Evolutionary conservation across 176 grass and related monocot genomes (phyloP), one percentile per base, ranked within the genome.

Genomic region (Hsuehochloa calcarea): DNA sequence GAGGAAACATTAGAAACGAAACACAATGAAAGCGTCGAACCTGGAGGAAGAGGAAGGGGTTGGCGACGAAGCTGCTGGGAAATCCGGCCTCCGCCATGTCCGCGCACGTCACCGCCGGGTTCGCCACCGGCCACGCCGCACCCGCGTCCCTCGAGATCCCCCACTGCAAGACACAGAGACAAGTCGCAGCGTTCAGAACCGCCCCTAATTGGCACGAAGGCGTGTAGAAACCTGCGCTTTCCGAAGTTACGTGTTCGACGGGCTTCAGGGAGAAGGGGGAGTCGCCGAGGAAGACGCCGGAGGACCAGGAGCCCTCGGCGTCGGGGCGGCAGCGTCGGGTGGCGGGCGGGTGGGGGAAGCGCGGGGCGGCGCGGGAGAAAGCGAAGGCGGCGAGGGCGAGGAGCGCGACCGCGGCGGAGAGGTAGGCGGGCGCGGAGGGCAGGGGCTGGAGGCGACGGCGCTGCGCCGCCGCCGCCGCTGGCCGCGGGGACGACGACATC

Each of bases 41-140:
- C 96, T 95, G 93, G 47, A 93, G 62, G 65, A 93, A 95, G 59
- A 98, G 87, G 86, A 98, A 98, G 3, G 96, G 96, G 74, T 91
- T 94, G 17, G 91, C 91, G 55, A 98, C 93, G 46, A 98, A 98
- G 59, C 89, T 98, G 89, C 93, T 92, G 27, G 89, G 86, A 45
- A 84, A 88, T 13, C 89, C 93, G 25, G 80, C 71, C 27, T 85
- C 77, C 65, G 31, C 85, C 40, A 93, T 80, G 17, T 90, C 89
- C 29, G 85, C 88, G 73, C 96, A 95, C 31, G 93, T 98, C 55
- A 95, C 77, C 29, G 75, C 89, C 13, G 96, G 96, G 43, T 98
- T 98, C 34, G 93, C 91, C 50, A 92, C 93, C 19, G 96, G 93
- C 96, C 91, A 94, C 61, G 93, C 91, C 10, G 91, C 85, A 35